Percentiles rank a stretch among this genome's conserved stretches.
These are phyloP conservation scores for Lithohypha guttulata DNA, from an alignment of 2,329 filamentous ascomycete species.

Conservation along the genomic window DNA sequence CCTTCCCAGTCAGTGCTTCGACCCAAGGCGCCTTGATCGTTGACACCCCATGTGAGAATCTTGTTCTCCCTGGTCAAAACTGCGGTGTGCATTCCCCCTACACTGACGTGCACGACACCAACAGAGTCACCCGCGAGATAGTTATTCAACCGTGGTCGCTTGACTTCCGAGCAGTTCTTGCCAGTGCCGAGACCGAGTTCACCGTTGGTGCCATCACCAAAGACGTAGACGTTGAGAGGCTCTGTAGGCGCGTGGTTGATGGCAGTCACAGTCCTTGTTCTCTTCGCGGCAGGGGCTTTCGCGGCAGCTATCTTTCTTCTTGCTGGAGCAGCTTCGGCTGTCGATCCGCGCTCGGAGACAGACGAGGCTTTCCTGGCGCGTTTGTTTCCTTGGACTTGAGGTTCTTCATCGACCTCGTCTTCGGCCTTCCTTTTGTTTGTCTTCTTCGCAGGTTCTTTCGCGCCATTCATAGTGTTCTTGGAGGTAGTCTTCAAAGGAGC, in stretches of 20 bases:
- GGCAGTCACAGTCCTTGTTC: conserved; percentile 20
- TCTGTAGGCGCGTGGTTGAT: conserved; percentile 57
- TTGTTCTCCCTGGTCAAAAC: conserved; percentile 67
- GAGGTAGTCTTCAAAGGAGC: conserved; percentile 8
- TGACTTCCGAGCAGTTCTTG: conserved; percentile 53
- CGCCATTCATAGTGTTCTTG: conserved; percentile 9
- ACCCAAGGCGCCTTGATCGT: conserved; percentile 68
- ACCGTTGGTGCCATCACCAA: conserved; percentile 63
- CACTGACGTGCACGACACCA: conserved; percentile 44
- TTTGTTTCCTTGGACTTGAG: conserved; percentile 3
- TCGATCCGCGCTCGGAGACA: background rate
- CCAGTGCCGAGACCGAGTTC: conserved; percentile 67
- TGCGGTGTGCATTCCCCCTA: conserved; percentile 65
- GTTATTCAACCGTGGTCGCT: conserved; percentile 58
- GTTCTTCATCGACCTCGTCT: conserved; percentile 11
- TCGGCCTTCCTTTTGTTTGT: conserved; percentile 20
- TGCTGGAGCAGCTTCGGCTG: conserved; percentile 4
- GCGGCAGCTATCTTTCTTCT: conserved; percentile 4
- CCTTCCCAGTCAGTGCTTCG: conserved; percentile 53
- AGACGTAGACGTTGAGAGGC: conserved; percentile 63
- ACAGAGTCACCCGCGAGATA: conserved; percentile 45
- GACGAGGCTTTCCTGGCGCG: background rate
- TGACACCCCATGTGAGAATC: conserved; percentile 81
- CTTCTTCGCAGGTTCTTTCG: conserved; percentile 10
- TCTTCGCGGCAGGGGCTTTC: conserved; percentile 13